Conservation (phyloP, 768 basidiomycete genomes). For the Lactifluus volemus region DNA sequence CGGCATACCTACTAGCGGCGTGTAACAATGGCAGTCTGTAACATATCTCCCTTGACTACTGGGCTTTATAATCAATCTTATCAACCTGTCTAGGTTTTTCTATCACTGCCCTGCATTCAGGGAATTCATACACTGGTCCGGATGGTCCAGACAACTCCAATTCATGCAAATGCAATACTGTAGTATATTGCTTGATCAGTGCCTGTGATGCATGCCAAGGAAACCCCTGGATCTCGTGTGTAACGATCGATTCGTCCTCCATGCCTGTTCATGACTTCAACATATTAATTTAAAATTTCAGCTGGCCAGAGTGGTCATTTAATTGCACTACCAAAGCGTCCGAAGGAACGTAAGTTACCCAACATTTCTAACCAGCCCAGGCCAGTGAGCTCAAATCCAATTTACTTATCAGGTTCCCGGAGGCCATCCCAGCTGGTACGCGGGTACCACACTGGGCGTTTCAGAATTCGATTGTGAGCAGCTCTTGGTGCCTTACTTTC, state of each 20-base stretch:
- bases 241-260: background rate
- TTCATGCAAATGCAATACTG: slow-evolving; percentile 23
- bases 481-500: background rate
- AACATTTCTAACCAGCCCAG: background rate
- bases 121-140: slow-evolving; percentile 10
- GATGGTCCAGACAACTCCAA: background rate
- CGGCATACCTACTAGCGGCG: background rate
- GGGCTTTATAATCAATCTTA: background rate
- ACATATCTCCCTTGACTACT: background rate
- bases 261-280: background rate
- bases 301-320: slow-evolving; percentile 7
- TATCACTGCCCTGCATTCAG: background rate
- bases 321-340: slow-evolving; percentile 1
- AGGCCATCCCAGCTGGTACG: slow-evolving; percentile 33
- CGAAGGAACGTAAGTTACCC: slow-evolving; percentile 3
- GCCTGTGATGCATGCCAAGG: slow-evolving; percentile 25
- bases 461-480: slow-evolving; percentile 32
- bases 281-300: slow-evolving; percentile 1
- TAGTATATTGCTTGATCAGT: slow-evolving; percentile 23
- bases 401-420: background rate
- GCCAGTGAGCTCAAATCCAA: background rate
- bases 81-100: background rate
- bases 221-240: slow-evolving; percentile 4
- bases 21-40: slow-evolving; percentile 10
- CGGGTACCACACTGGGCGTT: slow-evolving; percentile 45